Evolutionary conservation across 2,329 filamentous ascomycete species (phyloP).

Genomic region (Tolypocladium tundrense): DNA sequence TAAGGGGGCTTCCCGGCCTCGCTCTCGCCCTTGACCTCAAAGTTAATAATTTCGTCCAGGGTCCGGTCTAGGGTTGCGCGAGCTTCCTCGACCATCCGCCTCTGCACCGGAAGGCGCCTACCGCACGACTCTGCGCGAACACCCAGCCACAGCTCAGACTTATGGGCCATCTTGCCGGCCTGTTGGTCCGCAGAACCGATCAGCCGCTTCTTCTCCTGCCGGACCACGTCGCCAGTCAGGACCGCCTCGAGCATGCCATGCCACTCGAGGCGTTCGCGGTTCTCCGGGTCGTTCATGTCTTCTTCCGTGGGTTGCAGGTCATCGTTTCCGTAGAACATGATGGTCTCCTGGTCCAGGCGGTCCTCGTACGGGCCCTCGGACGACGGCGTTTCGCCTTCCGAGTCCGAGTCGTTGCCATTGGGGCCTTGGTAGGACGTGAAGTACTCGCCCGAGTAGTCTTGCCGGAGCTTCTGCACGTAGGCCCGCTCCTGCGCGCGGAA

Average conservation of each 20-base stretch:
- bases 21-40: slow-evolving; percentile 86
- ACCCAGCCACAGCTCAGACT: slow-evolving; percentile 78
- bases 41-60: slow-evolving; percentile 83
- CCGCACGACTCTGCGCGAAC: slow-evolving; percentile 77
- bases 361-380: slow-evolving; percentile 80
- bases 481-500: slow-evolving; percentile 70
- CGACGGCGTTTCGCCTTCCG: slow-evolving; percentile 82
- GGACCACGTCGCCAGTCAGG: slow-evolving; percentile 89
- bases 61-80: slow-evolving; percentile 61
- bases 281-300: slow-evolving; percentile 78
- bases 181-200: slow-evolving; percentile 63
- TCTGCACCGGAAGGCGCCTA: slow-evolving; percentile 72
- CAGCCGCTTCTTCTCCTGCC: slow-evolving; percentile 93
- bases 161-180: slow-evolving; percentile 54
- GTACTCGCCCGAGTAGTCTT: slow-evolving; percentile 56
- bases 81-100: slow-evolving; percentile 78
- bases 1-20: slow-evolving; percentile 81
- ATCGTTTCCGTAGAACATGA: slow-evolving; percentile 87
- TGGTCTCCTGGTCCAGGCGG: slow-evolving; percentile 79
- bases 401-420: slow-evolving; percentile 68
- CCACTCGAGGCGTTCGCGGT: slow-evolving; percentile 89
- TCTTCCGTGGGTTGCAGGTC: slow-evolving; percentile 81
- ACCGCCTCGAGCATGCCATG: slow-evolving; percentile 96
- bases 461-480: slow-evolving; percentile 84
- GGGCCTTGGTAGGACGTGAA: slow-evolving; percentile 56